Base-by-base conservation (phyloP, 2,329 filamentous ascomycete species). In the Coniochaeta sp. region DNA sequence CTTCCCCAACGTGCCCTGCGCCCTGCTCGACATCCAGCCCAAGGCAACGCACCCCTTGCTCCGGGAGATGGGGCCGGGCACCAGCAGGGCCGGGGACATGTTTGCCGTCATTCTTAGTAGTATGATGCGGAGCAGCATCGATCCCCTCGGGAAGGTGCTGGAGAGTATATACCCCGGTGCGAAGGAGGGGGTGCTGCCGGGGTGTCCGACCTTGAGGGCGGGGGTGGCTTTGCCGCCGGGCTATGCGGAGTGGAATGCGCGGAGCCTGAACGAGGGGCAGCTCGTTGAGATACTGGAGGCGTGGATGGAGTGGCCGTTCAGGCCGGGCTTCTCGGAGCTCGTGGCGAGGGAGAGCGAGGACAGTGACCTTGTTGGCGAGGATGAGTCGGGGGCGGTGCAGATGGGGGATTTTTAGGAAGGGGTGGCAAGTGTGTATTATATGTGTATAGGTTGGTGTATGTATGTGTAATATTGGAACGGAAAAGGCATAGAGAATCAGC, bases 21-120 rank as follows among this genome's bases (percentile, higher is more conserved):
- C 77, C 12, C 81, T 93, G 3, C 70, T 92, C 17, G 89, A 92
- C 70, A 76, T 91, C 61, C 82, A 87, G 64, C 89, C 90, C 3
- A 80, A 81, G 64, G 69, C 77, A 2, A 73, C 80, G 62, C 77
- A 79, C 65, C 77, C 75, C 1, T 66, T 83, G 1, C 67, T 87
- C 22, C 77, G 77, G 7, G 69, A 81, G 59, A 72, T 73, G 59
- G 80, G 81, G 0, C 70, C 74, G 2, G 62, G 59, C 1, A 73
- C 72, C 1, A 72, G 67, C 28, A 76, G 75, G 44, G 69, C 75
- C 1, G 81, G 78, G 52, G 81, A 84, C 66, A 73, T 77, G 11
- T 80, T 85, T 24, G 80, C 85, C 43, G 67, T 84, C n/a, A 75
- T 87, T 55, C 67, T 81, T 22, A 67, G 74, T 31, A 67, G 72